Base-by-base conservation (phyloP, 2,329 filamentous ascomycete species). In the Scleromitrula shiraiana region DNA sequence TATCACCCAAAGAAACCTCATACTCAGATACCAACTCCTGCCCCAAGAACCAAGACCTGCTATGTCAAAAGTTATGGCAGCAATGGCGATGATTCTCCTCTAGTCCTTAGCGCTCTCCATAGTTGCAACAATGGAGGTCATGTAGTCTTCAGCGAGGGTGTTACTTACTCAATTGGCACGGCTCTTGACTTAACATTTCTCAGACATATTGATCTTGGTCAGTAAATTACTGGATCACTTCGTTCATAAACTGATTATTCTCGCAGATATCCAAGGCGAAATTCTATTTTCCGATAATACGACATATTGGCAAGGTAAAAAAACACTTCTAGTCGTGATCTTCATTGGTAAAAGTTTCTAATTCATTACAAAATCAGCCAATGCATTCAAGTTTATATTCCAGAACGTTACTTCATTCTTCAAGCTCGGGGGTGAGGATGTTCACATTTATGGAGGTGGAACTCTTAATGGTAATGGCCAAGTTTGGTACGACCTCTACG, bases 341-440 rank as follows among this genome's bases (percentile, higher is more conserved):
- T n/a, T n/a, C n/a, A n/a, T n/a, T n/a, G n/a, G n/a, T n/a, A n/a
- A n/a, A n/a, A n/a, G n/a, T n/a, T n/a, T n/a, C n/a, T n/a, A n/a
- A n/a, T n/a, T n/a, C n/a, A n/a, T n/a, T n/a, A n/a, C n/a, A n/a
- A n/a, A n/a, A n/a, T n/a, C n/a, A n/a, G 71, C 70, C 7, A 73
- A 84, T 57, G 70, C 73, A 35, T 85, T 85, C 70, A 73, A 74
- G 47, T 79, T 81, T 22, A 68, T 67, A 5, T 87, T 78, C 65
- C 83, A 86, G 57, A 83, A 84, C 53, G 74, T 76, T 5, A 80
- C 77, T 0, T 77, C 77, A 2, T 84, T 85, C 68, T 85, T 81
- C 70, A 74, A 80, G 59, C 71, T 83, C 30, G 81, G 82, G 33
- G 82, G 82, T 24, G 67, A 73, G 17, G 80, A 78, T 63, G 77